Evolutionary conservation across 2,329 filamentous ascomycete species (phyloP).

Genomic region (Amauroascus verrucosus): DNA sequence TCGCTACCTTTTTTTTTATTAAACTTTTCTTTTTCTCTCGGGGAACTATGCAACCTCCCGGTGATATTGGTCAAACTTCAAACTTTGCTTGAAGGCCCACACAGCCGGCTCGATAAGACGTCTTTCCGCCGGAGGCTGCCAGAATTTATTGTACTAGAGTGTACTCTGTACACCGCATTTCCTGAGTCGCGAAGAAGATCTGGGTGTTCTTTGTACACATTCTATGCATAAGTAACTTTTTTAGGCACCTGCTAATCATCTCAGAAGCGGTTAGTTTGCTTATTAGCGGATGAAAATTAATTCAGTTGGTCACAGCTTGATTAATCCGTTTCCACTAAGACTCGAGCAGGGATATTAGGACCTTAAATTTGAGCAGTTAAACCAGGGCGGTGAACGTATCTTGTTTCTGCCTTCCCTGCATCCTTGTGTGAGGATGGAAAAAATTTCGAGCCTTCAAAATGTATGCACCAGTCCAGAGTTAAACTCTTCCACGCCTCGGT

Average conservation of each 20-base stretch:
- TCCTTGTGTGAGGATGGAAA: not conserved
- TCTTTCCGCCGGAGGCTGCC: not conserved
- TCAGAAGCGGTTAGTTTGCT: not conserved
- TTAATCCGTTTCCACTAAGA: not conserved
- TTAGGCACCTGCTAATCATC: not conserved
- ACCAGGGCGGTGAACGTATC: not conserved
- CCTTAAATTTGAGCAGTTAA: not conserved
- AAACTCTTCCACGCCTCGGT: not conserved
- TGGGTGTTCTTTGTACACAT: not conserved
- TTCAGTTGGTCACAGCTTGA: slow-evolving; percentile 3
- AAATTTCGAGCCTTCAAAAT: not conserved
- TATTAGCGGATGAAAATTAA: not conserved
- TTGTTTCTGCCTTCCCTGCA: not conserved
- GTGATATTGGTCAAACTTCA: slow-evolving; percentile 1
- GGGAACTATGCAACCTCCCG: slow-evolving; percentile 10
- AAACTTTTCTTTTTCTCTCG: not conserved
- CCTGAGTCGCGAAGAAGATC: not conserved
- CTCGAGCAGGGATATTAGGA: not conserved
- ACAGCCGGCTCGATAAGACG: not conserved
- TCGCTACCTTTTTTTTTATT: too few species aligned
- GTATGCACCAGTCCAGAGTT: not conserved
- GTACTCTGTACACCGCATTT: not conserved
- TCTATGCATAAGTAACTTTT: not conserved
- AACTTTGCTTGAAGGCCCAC: slow-evolving; percentile 7
- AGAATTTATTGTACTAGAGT: not conserved